phyloP scores from a whole-genome alignment of 2,329 filamentous ascomycete genomes.

The Tolypocladium amazonense region DNA sequence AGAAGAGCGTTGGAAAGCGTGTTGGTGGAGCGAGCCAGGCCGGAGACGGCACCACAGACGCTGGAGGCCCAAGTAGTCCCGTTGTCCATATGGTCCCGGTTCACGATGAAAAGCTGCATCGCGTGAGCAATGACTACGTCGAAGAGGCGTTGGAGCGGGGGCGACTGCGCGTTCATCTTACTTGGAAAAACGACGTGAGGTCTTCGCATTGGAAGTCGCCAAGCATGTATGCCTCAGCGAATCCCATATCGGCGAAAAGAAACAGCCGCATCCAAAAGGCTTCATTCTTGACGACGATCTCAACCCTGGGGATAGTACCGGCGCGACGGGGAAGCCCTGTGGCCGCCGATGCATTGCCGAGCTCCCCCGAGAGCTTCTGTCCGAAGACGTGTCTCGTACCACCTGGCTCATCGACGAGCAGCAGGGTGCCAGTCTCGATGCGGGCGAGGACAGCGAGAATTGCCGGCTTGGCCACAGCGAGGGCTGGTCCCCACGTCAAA shows the following conservation, averaged over 20 bases:
- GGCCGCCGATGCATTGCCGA: conserved; percentile 22
- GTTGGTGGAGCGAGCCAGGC: conserved; percentile 46
- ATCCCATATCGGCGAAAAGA: conserved; percentile 65
- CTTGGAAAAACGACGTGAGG: conserved; percentile 57
- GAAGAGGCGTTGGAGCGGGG: neutral
- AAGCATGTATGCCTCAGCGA: conserved; percentile 64
- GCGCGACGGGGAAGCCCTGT: conserved; percentile 22
- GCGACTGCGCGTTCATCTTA: conserved; percentile 18
- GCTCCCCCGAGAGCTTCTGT: conserved; percentile 28
- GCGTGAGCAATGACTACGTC: neutral
- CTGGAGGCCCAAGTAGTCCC: conserved; percentile 52
- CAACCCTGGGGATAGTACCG: conserved; percentile 29
- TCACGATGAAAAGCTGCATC: conserved; percentile 57
- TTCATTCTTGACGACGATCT: conserved; percentile 52
- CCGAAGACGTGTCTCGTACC: conserved; percentile 32
- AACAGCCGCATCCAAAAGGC: conserved; percentile 61
- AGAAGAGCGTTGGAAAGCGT: conserved; percentile 47
- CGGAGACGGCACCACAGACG: conserved; percentile 45
- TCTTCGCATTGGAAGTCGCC: conserved; percentile 58
- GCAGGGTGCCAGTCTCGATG: conserved; percentile 36
- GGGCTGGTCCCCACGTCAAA: conserved; percentile 35
- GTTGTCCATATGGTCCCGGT: conserved; percentile 53
- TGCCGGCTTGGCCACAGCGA: conserved; percentile 34
- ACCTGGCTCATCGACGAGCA: conserved; percentile 35
- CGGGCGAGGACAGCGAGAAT: conserved; percentile 33